Evolutionary conservation across 495 filamentous ascomycete species (phyloP).

Genomic region (Pyrenula aspistea): DNA sequence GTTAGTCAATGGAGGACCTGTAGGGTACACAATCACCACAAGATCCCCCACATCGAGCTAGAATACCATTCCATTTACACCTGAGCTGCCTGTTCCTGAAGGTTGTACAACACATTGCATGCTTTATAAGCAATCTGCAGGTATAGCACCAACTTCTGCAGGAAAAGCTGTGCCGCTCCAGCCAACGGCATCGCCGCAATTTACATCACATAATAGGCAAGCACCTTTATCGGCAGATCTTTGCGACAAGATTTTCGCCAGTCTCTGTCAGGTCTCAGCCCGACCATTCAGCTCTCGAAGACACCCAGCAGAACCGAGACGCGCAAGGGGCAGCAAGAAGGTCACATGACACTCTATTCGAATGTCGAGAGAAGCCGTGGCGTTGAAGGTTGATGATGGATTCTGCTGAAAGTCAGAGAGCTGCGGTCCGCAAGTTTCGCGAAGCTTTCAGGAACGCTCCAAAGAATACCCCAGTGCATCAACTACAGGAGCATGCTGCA

Average conservation of each 20-base stretch:
- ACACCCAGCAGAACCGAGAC: neutral
- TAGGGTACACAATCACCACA: too few relatives aligned
- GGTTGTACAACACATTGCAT: too few relatives aligned
- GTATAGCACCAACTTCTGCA: too few relatives aligned
- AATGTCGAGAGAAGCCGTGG: neutral
- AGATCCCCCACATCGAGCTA: too few relatives aligned
- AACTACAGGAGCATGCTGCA: slow-evolving; percentile 6
- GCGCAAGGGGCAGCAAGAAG: neutral
- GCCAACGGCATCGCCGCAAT: too few relatives aligned
- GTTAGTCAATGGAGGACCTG: too few relatives aligned
- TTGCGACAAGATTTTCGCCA: neutral
- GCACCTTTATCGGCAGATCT: neutral
- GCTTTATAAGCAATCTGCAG: too few relatives aligned
- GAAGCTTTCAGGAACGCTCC: slow-evolving; percentile 1
- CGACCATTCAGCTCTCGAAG: neutral
- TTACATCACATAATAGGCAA: neutral
- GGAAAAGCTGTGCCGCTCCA: too few relatives aligned
- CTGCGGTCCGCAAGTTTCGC: slow-evolving; percentile 4
- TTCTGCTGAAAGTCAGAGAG: slow-evolving; percentile 2
- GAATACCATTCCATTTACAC: too few relatives aligned
- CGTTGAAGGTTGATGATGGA: slow-evolving; percentile 1
- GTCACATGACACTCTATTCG: neutral
- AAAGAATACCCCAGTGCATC: slow-evolving; percentile 3
- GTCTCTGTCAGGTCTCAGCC: neutral
- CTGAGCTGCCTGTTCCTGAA: too few relatives aligned